Evolutionary conservation across 2,329 filamentous ascomycete species (phyloP).

Genomic region (Fusarium sp.): DNA sequence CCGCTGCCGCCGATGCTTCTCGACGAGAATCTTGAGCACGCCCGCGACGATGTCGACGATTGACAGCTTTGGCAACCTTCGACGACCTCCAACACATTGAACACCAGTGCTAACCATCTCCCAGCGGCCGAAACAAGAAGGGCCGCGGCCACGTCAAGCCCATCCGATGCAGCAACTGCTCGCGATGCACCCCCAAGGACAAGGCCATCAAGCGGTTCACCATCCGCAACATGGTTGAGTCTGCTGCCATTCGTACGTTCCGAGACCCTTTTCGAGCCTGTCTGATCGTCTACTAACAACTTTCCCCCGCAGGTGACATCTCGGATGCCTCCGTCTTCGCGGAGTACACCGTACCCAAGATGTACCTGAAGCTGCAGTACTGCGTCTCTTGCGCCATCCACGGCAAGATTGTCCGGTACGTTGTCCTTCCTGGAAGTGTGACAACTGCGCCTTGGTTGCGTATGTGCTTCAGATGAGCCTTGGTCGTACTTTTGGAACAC

Average conservation of each 20-base stretch:
- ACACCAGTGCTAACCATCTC: slow-evolving; percentile 37
- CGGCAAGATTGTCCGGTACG: slow-evolving; percentile 99
- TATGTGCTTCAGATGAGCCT: slow-evolving; percentile 73
- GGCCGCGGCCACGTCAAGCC: slow-evolving; percentile 99
- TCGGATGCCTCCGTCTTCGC: slow-evolving; percentile 99
- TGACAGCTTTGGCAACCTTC: slow-evolving; percentile 7
- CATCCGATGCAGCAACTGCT: slow-evolving; percentile 85
- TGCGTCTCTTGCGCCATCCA: slow-evolving; percentile 99
- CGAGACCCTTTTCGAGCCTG: neutral
- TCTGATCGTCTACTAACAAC: slow-evolving; percentile 33
- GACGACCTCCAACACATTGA: neutral
- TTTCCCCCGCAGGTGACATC: slow-evolving; percentile 88
- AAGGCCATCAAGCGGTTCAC: slow-evolving; percentile 99
- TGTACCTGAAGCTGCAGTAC: slow-evolving; percentile 99
- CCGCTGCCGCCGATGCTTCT: slow-evolving; percentile 34
- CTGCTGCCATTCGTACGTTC: slow-evolving; percentile 97
- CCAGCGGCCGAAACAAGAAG: slow-evolving; percentile 99
- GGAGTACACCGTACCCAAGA: slow-evolving; percentile 99
- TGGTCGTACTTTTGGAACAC: slow-evolving; percentile 66
- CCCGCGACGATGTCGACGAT: slow-evolving; percentile 24
- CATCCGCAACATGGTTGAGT: slow-evolving; percentile 99
- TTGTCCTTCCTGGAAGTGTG: slow-evolving; percentile 71
- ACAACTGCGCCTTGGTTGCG: slow-evolving; percentile 68
- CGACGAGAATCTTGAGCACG: slow-evolving; percentile 28
- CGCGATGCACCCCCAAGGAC: slow-evolving; percentile 96